Evolutionary conservation across 257 asterid genomes (phyloP).

Genomic region (Solanum microdontum): DNA sequence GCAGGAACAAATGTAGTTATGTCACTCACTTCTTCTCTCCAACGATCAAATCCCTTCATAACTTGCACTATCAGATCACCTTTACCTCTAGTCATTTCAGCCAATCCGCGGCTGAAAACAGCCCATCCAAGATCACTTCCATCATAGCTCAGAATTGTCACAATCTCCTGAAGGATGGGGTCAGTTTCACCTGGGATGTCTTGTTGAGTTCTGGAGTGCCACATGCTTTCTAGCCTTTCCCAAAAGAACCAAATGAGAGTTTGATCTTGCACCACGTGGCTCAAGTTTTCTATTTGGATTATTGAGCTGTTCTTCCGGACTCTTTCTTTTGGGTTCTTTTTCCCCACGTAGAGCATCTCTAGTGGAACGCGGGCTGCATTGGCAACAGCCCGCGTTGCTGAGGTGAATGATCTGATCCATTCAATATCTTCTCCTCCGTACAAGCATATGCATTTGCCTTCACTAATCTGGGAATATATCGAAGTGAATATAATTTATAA

Average conservation of each 20-base stretch:
- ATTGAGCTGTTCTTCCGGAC: conserved; percentile 47
- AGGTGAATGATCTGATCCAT: conserved; percentile 69
- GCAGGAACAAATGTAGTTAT: conserved; percentile 39
- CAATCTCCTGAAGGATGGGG: conserved; percentile 52
- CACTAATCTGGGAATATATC: conserved; percentile 19
- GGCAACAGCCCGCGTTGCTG: conserved; percentile 25
- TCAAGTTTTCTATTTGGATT: conserved; percentile 42
- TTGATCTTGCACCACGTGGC: conserved; percentile 39
- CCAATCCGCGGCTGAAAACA: conserved; percentile 43
- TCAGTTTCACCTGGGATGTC: conserved; percentile 49
- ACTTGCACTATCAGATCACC: conserved; percentile 34
- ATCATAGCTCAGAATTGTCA: conserved; percentile 54
- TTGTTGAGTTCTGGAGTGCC: conserved; percentile 72
- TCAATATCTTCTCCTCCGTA: conserved; percentile 88
- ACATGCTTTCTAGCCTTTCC: conserved; percentile 86
- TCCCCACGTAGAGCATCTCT: conserved; percentile 83
- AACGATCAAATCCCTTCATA: conserved; percentile 19
- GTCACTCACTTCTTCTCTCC: conserved; percentile 39
- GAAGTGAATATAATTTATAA: neutral
- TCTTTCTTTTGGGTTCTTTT: conserved; percentile 54
- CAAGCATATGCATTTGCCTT: conserved; percentile 57
- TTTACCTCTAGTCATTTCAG: conserved; percentile 41
- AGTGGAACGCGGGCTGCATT: conserved; percentile 27
- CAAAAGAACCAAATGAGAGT: conserved; percentile 72
- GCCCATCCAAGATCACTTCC: conserved; percentile 84